These are phyloP conservation scores for Annulohypoxylon stygium DNA, from an alignment of 495 filamentous ascomycete genomes.

Conservation along the genomic window DNA sequence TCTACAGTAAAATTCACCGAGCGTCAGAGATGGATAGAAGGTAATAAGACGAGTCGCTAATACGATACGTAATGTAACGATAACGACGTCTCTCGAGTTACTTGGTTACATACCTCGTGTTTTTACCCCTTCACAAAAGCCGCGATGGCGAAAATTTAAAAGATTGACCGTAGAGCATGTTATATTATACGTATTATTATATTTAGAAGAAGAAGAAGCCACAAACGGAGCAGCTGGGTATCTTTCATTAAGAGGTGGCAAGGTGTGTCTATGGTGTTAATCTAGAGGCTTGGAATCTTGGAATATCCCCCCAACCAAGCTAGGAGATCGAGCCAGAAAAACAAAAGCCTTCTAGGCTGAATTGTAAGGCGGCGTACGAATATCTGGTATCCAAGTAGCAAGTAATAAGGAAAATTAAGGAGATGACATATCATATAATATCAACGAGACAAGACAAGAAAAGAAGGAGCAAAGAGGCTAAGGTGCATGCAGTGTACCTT, in stretches of 20 bases:
- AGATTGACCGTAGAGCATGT: constrained; percentile 20
- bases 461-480: constrained; percentile 25
- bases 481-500: constrained; percentile 29
- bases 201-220: constrained; percentile 9
- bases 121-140: constrained; percentile 31
- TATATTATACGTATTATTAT: constrained; percentile 35
- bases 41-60: constrained; percentile 37
- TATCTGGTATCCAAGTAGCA: constrained; percentile 38
- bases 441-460: constrained; percentile 23
- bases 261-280: constrained; percentile 23
- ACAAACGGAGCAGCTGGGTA: constrained; percentile 22
- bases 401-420: constrained; percentile 25
- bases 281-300: constrained; percentile 25
- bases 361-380: constrained; percentile 20
- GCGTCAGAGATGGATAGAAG: constrained; percentile 27
- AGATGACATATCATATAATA: constrained; percentile 28
- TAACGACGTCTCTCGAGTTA: constrained; percentile 31
- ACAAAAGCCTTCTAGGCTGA: constrained; percentile 35
- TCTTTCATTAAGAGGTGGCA: constrained; percentile 20
- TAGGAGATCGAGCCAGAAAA: background rate
- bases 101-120: constrained; percentile 40
- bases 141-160: constrained; percentile 25
- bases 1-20: constrained; percentile 29
- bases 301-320: constrained; percentile 17
- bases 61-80: constrained; percentile 23